phyloP scores from a whole-genome alignment of 164 flowering plant genomes.

The Magnolia sinica region DNA sequence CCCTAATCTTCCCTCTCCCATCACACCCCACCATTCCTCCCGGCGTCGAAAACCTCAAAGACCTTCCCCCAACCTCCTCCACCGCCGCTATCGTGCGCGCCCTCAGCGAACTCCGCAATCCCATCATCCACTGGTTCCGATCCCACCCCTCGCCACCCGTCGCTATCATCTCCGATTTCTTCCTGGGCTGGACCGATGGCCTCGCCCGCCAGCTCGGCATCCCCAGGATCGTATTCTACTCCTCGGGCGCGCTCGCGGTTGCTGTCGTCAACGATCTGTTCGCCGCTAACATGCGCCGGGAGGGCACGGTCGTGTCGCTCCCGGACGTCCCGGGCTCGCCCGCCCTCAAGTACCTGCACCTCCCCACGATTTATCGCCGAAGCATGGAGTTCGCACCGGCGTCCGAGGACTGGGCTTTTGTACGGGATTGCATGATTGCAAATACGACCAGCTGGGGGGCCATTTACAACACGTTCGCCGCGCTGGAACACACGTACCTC shows the following conservation, averaged over 20 bases:
- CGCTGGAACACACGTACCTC: conserved; percentile 20
- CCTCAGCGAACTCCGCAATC: conserved; percentile 26
- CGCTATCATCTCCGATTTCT: conserved; percentile 51
- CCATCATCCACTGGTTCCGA: conserved; percentile 42
- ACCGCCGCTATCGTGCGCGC: conserved; percentile 26
- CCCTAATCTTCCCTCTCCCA: conserved; percentile 58
- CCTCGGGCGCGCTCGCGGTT: conserved; percentile 21
- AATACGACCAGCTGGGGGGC: conserved; percentile 25
- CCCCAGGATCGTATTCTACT: conserved; percentile 28
- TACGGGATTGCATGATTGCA: conserved; percentile 14
- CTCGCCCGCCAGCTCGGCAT: conserved; percentile 25
- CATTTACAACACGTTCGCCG: conserved; percentile 23
- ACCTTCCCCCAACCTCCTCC: conserved; percentile 35
- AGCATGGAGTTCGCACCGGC: conserved; percentile 15
- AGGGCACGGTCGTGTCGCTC: not conserved
- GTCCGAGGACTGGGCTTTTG: conserved; percentile 7
- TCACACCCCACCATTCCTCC: conserved; percentile 43
- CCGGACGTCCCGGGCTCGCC: conserved; percentile 26
- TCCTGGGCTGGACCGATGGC: conserved; percentile 34
- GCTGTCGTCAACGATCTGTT: conserved; percentile 11
- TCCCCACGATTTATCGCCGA: conserved; percentile 10
- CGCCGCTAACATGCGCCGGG: not conserved
- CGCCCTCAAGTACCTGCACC: conserved; percentile 6
- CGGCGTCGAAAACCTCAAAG: conserved; percentile 45
- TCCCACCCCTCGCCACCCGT: conserved; percentile 47